Evolutionary conservation across 2,329 filamentous ascomycete species (phyloP).

Genomic region (Aspergillus sp.): DNA sequence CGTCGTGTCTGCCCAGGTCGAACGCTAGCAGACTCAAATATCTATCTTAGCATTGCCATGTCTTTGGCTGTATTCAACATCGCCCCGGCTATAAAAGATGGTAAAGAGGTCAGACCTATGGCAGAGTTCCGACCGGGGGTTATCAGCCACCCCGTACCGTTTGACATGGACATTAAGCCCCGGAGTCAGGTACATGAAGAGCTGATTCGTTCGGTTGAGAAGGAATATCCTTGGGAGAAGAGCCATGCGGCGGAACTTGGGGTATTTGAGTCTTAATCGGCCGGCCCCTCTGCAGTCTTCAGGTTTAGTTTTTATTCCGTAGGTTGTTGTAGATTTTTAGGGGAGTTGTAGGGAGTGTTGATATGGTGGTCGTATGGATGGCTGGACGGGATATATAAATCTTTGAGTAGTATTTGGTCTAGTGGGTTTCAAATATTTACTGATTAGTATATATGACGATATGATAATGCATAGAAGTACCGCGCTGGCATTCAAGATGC

Average conservation of each 20-base stretch:
- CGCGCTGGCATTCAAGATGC: too few species aligned
- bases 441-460: too few species aligned
- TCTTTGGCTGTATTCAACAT: conserved; percentile 46
- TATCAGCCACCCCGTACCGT: conserved; percentile 35
- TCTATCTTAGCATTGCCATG: conserved; percentile 41
- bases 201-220: conserved; percentile 29
- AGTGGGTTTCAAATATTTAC: too few species aligned
- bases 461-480: too few species aligned
- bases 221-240: conserved; percentile 34
- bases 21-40: conserved; percentile 35
- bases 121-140: conserved; percentile 32
- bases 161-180: conserved; percentile 26
- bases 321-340: too few species aligned
- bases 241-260: conserved; percentile 26
- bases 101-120: conserved; percentile 30
- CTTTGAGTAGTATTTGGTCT: too few species aligned
- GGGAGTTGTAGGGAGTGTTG: too few species aligned
- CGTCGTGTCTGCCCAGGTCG: conserved; percentile 39
- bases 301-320: too few species aligned
- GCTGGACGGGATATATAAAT: too few species aligned
- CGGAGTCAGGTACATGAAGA: conserved; percentile 27
- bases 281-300: too few species aligned
- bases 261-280: too few species aligned
- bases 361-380: too few species aligned
- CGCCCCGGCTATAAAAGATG: conserved; percentile 31